phyloP scores from a whole-genome alignment of 2,329 filamentous ascomycete species.

The Cordyceps fumosorosea region DNA sequence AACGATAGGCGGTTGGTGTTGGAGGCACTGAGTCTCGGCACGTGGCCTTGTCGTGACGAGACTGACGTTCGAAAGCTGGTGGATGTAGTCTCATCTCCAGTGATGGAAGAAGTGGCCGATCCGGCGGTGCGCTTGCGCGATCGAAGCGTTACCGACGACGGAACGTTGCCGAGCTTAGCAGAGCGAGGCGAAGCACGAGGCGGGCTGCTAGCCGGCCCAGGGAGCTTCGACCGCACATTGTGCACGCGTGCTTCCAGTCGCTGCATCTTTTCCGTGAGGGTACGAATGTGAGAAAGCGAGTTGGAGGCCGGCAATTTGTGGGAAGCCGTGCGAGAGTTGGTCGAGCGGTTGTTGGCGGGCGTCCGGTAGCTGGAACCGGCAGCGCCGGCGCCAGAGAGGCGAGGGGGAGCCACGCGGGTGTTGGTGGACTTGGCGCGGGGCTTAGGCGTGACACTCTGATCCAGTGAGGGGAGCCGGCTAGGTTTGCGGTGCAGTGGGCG shows the following conservation, averaged over 20 bases:
- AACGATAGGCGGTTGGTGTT: conserved; percentile 59
- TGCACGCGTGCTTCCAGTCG: conserved; percentile 91
- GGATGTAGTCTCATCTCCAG: conserved; percentile 46
- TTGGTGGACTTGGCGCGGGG: conserved; percentile 43
- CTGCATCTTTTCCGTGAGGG: conserved; percentile 94
- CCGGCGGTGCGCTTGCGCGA: conserved; percentile 62
- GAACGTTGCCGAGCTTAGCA: conserved; percentile 38
- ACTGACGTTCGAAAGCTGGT: conserved; percentile 33
- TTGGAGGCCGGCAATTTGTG: conserved; percentile 50
- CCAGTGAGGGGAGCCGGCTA: conserved; percentile 48
- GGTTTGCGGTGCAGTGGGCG: conserved; percentile 31
- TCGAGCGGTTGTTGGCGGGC: conserved; percentile 32
- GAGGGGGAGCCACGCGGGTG: conserved; percentile 31
- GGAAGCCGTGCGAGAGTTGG: conserved; percentile 49
- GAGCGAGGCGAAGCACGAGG: conserved; percentile 71
- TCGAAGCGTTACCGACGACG: conserved; percentile 57
- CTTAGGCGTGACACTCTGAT: conserved; percentile 50
- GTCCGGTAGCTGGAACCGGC: conserved; percentile 45
- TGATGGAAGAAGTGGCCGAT: conserved; percentile 43
- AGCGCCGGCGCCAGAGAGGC: conserved; percentile 34
- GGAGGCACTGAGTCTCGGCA: conserved; percentile 54
- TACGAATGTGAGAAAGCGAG: conserved; percentile 88
- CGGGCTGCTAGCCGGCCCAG: conserved; percentile 70
- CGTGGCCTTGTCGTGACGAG: conserved; percentile 40
- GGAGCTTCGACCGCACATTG: conserved; percentile 83